Percentiles rank a stretch among this genome's conserved stretches.
These are phyloP conservation scores for Thoreauomyces humboldtii DNA, from an alignment of 192 early-diverging fungal species.

Conservation along the genomic window DNA sequence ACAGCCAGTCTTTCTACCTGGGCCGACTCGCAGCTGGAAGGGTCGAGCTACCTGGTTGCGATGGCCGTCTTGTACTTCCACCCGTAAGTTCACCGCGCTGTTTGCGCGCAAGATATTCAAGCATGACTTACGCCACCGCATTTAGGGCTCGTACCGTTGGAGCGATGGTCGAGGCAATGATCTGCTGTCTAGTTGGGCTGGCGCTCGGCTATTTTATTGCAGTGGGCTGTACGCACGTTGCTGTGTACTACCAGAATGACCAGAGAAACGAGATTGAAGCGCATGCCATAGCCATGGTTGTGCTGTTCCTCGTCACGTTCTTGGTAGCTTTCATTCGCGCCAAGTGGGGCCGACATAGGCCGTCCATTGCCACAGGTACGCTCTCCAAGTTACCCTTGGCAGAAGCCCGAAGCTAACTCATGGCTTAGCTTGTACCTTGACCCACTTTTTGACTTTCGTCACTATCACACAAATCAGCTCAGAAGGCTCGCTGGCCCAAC, in stretches of 20 bases:
- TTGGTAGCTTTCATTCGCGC: conserved; percentile 54
- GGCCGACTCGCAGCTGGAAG: not conserved
- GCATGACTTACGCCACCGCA: not conserved
- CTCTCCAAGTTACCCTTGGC: no score
- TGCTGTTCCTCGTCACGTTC: conserved; percentile 33
- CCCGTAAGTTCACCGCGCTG: conserved; percentile 11
- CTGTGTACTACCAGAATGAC: conserved; percentile 13
- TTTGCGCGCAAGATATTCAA: not conserved
- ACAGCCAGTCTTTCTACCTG: not conserved
- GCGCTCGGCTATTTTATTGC: conserved; percentile 13
- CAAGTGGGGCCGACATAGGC: conserved; percentile 33
- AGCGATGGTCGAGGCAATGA: conserved; percentile 24
- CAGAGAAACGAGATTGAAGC: conserved; percentile 21
- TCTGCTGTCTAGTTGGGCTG: conserved; percentile 23
- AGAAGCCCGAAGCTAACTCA: no score
- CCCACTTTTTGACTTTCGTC: conserved; percentile 25
- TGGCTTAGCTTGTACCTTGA: conserved; percentile 18
- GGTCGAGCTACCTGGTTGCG: conserved; percentile 13
- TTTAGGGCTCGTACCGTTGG: conserved; percentile 28
- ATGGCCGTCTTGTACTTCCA: conserved; percentile 25
- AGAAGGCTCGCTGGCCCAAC: not conserved
- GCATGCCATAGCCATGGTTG: conserved; percentile 11
- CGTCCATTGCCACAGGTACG: conserved; percentile 49
- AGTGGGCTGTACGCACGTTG: conserved; percentile 5
- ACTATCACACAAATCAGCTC: conserved; percentile 21